Evolutionary conservation across 2,329 filamentous ascomycete species (phyloP), one percentile per base, ranked within the genome.

Genomic region (Pseudopithomyces chartarum): DNA sequence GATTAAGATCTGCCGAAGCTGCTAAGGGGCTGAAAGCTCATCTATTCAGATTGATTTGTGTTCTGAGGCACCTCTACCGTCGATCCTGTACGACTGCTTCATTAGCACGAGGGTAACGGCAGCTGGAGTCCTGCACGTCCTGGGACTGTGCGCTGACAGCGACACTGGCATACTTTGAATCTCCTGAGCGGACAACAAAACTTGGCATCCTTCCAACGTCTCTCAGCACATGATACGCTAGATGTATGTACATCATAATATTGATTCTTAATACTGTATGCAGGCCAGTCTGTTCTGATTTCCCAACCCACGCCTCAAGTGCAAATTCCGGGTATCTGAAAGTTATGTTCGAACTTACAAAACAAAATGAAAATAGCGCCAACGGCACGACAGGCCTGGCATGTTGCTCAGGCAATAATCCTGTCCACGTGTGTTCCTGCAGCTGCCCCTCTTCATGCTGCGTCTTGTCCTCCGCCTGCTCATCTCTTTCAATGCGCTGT

Each of bases 281-380:
- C 48, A 51, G 11, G 42, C 34, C 48, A 39, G 34, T 19, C 20
- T 51, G 22, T 39, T 26, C 23, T 32, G 36, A 29, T 40, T 23
- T n/a, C 39, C 29, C 19, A 33, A 38, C 12, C 36, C 43, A 33
- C 36, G 20, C 60, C 13, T 23, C 38, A 43, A 40, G 38, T 33
- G 61, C 63, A 63, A 66, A 66, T 63, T 64, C 59, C 54, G 64
- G 64, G 64, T 67, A 67, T 67, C 64, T 64, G 63, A 60, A 62
- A 55, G 56, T 58, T 57, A 52, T 55, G 54, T 52, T 56, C 43
- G 44, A 60, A 52, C 49, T 55, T 59, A 50, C 48, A 47, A 55
- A 52, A 26, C 54, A 32, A 60, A 55, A 58, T 48, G 54, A 8
- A 22, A 36, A 48, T 51, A 48, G 36, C 11, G 29, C 47, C 23